Evolutionary conservation across 257 asterid genomes (phyloP), one percentile per base, ranked within the genome.

Genomic region (Haberlea rhodopensis): DNA sequence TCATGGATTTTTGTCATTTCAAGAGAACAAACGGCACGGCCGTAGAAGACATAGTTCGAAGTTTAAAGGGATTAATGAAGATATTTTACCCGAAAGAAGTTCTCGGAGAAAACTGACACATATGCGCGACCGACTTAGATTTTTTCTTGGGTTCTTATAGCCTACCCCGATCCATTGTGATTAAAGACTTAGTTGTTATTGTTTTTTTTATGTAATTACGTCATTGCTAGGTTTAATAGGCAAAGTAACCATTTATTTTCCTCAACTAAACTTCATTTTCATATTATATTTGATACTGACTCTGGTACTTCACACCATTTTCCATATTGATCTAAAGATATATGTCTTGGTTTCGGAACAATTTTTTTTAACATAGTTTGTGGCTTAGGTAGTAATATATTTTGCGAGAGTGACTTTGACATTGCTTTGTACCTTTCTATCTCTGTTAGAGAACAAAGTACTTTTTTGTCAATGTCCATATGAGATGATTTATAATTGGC

Each of bases 401-500:
- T 56, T 25, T 29, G 18, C 5, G 19, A 13, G 29, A 0, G 43
- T 26, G 53, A 37, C 20, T 52, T 51, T 27, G 16, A 31, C 11
- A 4, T n/a, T 61, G n/a, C 34, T 28, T 19, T 51, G 27, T 34
- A n/a, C 37, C 18, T 57, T 53, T 66, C 18, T 23, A 9, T 48
- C 8, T 69, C 57, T 57, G 49, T 43, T 48, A 54, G 29, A 52
- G 69, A 46, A 13, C 51, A 23, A 40, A 13, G 13, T 37, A 9
- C n/a, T 37, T 37, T 37, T 5, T 3, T 37, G 46, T 3, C 46
- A 37, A 4, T 3, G 1, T 9, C 2, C 4, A 10, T 37, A 2
- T 37, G 46, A 37, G 5, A 40, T 13, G 48, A 18, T 40, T 40
- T 3, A 40, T 11, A 40, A 13, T 67, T 59, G 78, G 82, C 82